Conservation (phyloP, 768 basidiomycete species). For the Ramaria rubella region DNA sequence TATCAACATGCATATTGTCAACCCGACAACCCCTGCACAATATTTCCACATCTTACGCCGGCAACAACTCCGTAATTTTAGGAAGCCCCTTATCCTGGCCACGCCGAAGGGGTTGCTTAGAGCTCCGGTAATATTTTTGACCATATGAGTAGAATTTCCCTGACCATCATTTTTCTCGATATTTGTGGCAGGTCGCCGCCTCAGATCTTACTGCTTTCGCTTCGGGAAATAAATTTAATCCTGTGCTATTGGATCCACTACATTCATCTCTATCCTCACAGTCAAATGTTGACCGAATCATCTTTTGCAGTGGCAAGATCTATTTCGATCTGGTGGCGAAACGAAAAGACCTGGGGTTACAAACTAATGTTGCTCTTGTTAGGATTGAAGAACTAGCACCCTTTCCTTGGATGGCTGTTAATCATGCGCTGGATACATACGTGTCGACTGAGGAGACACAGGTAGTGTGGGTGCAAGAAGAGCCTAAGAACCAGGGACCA, state of each 20-base stretch:
- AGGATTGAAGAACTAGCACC: slow-evolving; percentile 84
- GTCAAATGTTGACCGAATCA: slow-evolving; percentile 44
- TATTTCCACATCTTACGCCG: slow-evolving; percentile 91
- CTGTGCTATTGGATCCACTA: slow-evolving; percentile 53
- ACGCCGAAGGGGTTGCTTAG: slow-evolving; percentile 80
- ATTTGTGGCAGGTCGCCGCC: slow-evolving; percentile 53
- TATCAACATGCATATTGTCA: slow-evolving; percentile 80
- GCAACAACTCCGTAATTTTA: slow-evolving; percentile 77
- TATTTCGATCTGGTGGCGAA: slow-evolving; percentile 83
- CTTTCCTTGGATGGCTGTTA: slow-evolving; percentile 67
- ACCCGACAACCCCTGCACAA: slow-evolving; percentile 84
- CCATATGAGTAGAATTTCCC: not conserved
- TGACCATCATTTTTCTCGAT: not conserved
- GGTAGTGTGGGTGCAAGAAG: slow-evolving; percentile 75
- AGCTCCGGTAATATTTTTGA: slow-evolving; percentile 47
- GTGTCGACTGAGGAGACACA: slow-evolving; percentile 23
- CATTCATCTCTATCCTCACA: slow-evolving; percentile 12
- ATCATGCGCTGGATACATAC: slow-evolving; percentile 42
- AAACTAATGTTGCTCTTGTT: slow-evolving; percentile 55
- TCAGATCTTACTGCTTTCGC: slow-evolving; percentile 59
- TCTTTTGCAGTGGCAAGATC: slow-evolving; percentile 74
- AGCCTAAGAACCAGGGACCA: slow-evolving; percentile 82
- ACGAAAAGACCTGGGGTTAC: slow-evolving; percentile 43
- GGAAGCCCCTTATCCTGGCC: slow-evolving; percentile 81
- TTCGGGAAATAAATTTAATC: slow-evolving; percentile 54